Base-by-base conservation (phyloP, 1,139 yeast species). In the Geotrichum siamense region DNA sequence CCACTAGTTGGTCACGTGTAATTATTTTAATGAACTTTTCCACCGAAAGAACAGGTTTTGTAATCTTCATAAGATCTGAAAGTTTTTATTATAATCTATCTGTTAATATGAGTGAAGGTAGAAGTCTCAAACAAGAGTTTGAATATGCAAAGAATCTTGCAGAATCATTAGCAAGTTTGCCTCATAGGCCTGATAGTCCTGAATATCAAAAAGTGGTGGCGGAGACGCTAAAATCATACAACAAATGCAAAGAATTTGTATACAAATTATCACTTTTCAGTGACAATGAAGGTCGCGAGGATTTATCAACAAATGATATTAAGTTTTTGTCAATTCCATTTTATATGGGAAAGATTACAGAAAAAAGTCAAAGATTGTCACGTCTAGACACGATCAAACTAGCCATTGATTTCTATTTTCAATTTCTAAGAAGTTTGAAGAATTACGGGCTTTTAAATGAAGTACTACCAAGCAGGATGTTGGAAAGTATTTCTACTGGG, bases 231-330 rank as follows among this genome's bases (percentile, higher is more conserved):
- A 41, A 44, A 22, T 33, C 48, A 3, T 52, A 52, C 28, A 41
- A 42, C 27, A 31, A 36, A 13, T 56, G 63, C 45, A 48, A 50
- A 20, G 48, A 50, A 9, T 42, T 53, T 22, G 56, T 62, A 16
- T 55, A 55, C 13, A 53, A 53, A 35, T 58, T 74, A 31, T 63
- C 69, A 21, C 59, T 82, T 34, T 81, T 78, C 62, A 77, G 83
- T 53, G 66, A 65, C 19, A 79, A 79, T 54, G 89, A 82, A 54
- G 54, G 61, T 2, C 53, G 78, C 6, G 75, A 71, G 2, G 91
- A 82, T 53, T 55, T 81, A 9, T 64, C 70, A 37, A 75, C 82
- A 1, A 59, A 58, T 25, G 75, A 79, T 45, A 58, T 82, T 3
- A 74, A 73, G 28, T 81, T 72, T 52, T 57, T 79, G 38, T 66